These are phyloP conservation scores for Fusarium sarcochroum DNA, from an alignment of 2,329 filamentous ascomycete species.

Conservation along the genomic window DNA sequence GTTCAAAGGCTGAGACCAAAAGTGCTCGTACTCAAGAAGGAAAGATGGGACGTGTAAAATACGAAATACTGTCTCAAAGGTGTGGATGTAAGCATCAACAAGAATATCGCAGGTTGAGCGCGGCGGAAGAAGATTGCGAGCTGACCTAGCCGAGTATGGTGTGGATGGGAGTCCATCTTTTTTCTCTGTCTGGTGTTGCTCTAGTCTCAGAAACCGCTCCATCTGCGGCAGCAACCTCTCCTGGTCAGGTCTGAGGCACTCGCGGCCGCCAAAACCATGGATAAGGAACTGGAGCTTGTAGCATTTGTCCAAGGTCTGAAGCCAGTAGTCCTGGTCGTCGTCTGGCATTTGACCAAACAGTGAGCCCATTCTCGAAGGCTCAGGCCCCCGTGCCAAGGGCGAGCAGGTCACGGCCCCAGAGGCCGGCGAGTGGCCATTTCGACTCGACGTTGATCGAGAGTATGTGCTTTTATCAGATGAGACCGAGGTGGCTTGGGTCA, in stretches of 20 bases:
- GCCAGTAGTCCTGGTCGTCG: background rate
- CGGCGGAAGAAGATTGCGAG: background rate
- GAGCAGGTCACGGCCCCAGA: background rate
- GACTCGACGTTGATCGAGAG: background rate
- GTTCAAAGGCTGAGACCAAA: background rate
- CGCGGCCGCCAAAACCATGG: background rate
- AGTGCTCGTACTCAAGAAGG: background rate
- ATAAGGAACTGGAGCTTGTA: background rate
- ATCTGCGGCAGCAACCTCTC: background rate
- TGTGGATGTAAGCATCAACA: slow-evolving; percentile 5
- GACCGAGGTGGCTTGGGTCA: background rate
- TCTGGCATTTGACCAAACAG: background rate
- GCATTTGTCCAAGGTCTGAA: background rate
- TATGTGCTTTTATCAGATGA: background rate
- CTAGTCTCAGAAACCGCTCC: background rate
- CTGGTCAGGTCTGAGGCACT: background rate
- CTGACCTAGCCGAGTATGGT: background rate
- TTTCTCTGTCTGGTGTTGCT: background rate
- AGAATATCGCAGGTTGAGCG: background rate
- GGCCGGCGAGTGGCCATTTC: background rate
- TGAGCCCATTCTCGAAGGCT: background rate
- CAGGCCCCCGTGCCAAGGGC: background rate
- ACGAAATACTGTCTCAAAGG: background rate
- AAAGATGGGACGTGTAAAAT: background rate
- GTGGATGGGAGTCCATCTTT: background rate